phyloP scores from a whole-genome alignment of 83 land plant species.

The Thuja plicata region DNA sequence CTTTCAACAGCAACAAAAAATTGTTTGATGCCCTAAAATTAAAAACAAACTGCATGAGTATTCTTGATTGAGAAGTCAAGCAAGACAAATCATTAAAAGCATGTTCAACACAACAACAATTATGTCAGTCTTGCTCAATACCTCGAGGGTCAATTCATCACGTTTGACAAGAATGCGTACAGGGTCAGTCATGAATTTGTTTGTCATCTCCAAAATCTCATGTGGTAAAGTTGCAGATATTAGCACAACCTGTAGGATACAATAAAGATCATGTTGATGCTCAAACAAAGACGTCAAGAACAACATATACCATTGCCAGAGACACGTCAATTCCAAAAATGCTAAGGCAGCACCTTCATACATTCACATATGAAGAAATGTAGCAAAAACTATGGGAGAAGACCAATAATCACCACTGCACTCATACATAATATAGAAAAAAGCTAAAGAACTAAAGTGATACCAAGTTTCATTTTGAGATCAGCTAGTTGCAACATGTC shows the following conservation, averaged over 20 bases:
- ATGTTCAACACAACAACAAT: neutral
- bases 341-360: neutral
- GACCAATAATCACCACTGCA: neutral
- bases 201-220: conserved; percentile 98
- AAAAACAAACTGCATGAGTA: neutral
- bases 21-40: conserved; percentile 90
- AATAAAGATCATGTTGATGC: neutral
- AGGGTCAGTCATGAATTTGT: conserved; percentile 99
- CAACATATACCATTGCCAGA: neutral
- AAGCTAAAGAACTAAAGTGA: no score
- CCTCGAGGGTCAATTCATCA: conserved; percentile 99
- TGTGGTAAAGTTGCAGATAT: conserved; percentile 95
- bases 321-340: neutral
- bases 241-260: conserved; percentile 65
- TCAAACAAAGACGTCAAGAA: neutral
- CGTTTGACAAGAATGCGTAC: conserved; percentile 94
- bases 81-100: neutral
- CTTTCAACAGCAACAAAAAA: conserved; percentile 96
- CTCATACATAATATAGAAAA: no score
- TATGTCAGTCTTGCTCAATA: conserved; percentile 5
- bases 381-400: neutral
- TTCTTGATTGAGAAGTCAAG: neutral
- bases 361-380: neutral
- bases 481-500: no score
- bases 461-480: no score